Conservation (phyloP, 140 eudicot genomes). For the Oenanthe javanica region DNA sequence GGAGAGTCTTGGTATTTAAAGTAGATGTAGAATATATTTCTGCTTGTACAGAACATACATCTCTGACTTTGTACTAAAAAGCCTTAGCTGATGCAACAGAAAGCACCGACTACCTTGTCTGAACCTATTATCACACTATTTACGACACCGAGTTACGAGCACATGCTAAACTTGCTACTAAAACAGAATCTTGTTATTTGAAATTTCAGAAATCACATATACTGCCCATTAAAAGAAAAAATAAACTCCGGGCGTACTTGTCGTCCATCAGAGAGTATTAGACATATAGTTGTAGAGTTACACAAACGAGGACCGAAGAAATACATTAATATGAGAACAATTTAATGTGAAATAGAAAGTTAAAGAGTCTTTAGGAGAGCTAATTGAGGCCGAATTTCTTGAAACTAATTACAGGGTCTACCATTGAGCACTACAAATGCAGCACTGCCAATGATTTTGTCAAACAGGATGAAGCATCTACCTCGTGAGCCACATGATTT, state of each 20-base stretch:
- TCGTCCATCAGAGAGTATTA: neutral
- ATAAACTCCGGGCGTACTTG: neutral
- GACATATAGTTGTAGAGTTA: neutral
- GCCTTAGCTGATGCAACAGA: neutral
- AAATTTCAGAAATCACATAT: neutral
- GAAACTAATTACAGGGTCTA: neutral
- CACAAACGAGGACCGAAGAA: slow-evolving; percentile 15
- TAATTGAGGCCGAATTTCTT: neutral
- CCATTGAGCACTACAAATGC: slow-evolving; percentile 38
- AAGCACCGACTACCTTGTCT: neutral
- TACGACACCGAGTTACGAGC: neutral
- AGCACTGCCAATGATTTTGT: slow-evolving; percentile 72
- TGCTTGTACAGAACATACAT: neutral
- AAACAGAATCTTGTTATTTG: too few species aligned
- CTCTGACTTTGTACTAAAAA: too few species aligned
- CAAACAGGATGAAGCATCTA: slow-evolving; percentile 82
- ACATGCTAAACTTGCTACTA: neutral
- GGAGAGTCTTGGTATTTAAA: neutral
- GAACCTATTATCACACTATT: neutral
- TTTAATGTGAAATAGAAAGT: slow-evolving; percentile 7
- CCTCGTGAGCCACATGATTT: slow-evolving; percentile 49
- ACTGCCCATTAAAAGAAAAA: neutral
- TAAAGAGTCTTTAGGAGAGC: slow-evolving; percentile 10
- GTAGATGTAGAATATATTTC: slow-evolving; percentile 8
- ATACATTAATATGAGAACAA: neutral